These are phyloP conservation scores for Fraxinus baroniana DNA, from an alignment of 305 asterid species.

Conservation along the genomic window DNA sequence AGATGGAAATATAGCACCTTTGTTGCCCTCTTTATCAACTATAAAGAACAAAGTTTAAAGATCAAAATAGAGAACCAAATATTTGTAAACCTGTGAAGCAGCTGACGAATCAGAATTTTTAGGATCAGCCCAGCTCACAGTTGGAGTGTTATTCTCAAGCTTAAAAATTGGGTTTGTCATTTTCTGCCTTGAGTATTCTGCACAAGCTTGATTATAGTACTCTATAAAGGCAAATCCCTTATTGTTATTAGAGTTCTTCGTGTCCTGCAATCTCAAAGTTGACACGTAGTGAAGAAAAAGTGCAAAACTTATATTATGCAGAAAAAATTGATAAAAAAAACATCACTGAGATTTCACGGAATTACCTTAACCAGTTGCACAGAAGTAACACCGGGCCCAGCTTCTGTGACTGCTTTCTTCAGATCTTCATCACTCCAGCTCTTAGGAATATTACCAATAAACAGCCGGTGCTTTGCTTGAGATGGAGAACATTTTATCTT, in stretches of 20 bases:
- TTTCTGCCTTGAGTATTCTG: constrained; percentile 48
- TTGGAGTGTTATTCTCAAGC: constrained; percentile 53
- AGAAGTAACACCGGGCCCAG: constrained; percentile 48
- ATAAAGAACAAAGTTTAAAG: background rate
- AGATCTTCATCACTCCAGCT: constrained; percentile 47
- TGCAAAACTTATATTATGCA: background rate
- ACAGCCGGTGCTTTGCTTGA: constrained; percentile 48
- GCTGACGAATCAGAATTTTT: constrained; percentile 46
- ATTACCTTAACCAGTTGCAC: constrained; percentile 46
- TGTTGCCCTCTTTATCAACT: background rate
- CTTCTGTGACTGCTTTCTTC: constrained; percentile 33
- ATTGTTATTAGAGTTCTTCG: constrained; percentile 40
- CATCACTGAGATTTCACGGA: background rate
- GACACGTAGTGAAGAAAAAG: background rate
- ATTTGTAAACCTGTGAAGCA: constrained; percentile 25
- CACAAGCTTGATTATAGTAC: constrained; percentile 56
- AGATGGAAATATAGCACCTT: background rate
- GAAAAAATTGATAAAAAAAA: background rate
- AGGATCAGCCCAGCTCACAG: constrained; percentile 67
- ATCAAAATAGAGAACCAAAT: background rate
- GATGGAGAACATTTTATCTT: constrained; percentile 47
- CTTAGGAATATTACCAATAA: constrained; percentile 56
- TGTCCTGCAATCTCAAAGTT: constrained; percentile 32
- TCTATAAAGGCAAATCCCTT: constrained; percentile 58
- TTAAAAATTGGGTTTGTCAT: constrained; percentile 46